Percentiles rank a stretch among this genome's conserved stretches.
phyloP scores from a whole-genome alignment of 345 rosid genomes.

The Corchorus capsularis region DNA sequence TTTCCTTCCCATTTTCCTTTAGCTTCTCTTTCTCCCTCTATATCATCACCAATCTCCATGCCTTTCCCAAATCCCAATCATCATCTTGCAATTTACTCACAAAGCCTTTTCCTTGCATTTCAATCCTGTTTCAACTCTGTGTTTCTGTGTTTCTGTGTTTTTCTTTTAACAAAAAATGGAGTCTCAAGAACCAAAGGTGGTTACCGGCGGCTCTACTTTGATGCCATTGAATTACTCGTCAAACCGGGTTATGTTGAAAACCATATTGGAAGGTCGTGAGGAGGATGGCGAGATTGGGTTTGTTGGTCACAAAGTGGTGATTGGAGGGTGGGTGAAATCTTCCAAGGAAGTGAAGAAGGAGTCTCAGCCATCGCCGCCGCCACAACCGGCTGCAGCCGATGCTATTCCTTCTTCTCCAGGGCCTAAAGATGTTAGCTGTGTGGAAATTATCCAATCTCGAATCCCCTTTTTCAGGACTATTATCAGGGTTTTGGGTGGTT shows the following conservation, averaged over 20 bases:
- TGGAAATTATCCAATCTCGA: conserved; percentile 66
- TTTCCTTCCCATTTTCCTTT: conserved; percentile 48
- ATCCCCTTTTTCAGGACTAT: conserved; percentile 65
- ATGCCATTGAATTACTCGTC: conserved; percentile 60
- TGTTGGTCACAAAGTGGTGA: conserved; percentile 49
- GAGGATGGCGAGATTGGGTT: conserved; percentile 49
- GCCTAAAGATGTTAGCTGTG: conserved; percentile 46
- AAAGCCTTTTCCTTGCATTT: conserved; percentile 5
- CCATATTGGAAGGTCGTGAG: conserved; percentile 40
- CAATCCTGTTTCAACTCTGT: background rate
- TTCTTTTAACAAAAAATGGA: conserved; percentile 28
- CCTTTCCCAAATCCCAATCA: background rate
- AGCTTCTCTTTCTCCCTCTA: conserved; percentile 35
- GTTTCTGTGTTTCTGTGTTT: background rate
- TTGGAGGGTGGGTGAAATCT: conserved; percentile 97
- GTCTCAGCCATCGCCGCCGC: conserved; percentile 17
- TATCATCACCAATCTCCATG: conserved; percentile 31
- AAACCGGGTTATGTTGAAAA: conserved; percentile 57
- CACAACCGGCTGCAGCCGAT: conserved; percentile 22
- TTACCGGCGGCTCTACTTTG: background rate
- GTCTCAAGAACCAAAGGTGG: conserved; percentile 16
- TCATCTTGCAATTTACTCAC: background rate
- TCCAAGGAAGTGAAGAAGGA: conserved; percentile 59
- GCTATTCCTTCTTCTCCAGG: conserved; percentile 19
- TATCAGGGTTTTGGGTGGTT: conserved; percentile 54